phyloP scores from a whole-genome alignment of 495 filamentous ascomycete genomes.

The Penicillium parvum region DNA sequence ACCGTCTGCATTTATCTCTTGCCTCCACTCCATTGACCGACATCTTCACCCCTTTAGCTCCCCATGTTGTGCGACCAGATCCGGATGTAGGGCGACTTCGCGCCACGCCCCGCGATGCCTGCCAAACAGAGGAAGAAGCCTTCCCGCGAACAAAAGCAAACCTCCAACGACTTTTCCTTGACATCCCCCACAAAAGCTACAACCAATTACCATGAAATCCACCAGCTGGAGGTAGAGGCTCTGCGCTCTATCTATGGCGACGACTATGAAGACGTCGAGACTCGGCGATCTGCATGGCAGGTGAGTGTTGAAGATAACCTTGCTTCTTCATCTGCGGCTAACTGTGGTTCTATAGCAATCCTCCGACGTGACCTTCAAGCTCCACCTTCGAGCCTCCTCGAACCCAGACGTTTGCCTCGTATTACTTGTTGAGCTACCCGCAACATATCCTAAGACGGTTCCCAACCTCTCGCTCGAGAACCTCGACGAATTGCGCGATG shows the following conservation, averaged over 20 bases:
- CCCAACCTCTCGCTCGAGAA: conserved; percentile 68
- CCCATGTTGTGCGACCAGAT: conserved; percentile 16
- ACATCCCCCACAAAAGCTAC: conserved; percentile 27
- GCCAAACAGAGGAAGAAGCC: conserved; percentile 45
- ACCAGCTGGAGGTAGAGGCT: conserved; percentile 83
- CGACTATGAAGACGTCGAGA: conserved; percentile 72
- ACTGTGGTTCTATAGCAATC: conserved; percentile 52
- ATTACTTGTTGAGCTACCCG: conserved; percentile 69
- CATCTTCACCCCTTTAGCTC: not conserved
- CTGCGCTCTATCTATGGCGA: conserved; percentile 89
- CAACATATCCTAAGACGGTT: conserved; percentile 87
- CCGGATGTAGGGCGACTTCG: conserved; percentile 32
- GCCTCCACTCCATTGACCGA: conserved; percentile 3
- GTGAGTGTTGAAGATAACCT: conserved; percentile 38
- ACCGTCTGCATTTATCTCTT: conserved; percentile 3
- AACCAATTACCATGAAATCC: conserved; percentile 76
- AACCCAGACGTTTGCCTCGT: conserved; percentile 62
- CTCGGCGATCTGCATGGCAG: conserved; percentile 80
- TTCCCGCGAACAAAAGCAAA: conserved; percentile 31
- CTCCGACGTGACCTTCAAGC: conserved; percentile 71
- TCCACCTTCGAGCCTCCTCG: conserved; percentile 66
- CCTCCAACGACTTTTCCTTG: conserved; percentile 25
- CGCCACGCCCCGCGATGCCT: conserved; percentile 47
- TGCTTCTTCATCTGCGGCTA: not conserved
- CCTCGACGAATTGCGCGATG: conserved; percentile 58